Conservation (phyloP, 2,329 filamentous ascomycete genomes). For the Trichoderma koningiopsis region DNA sequence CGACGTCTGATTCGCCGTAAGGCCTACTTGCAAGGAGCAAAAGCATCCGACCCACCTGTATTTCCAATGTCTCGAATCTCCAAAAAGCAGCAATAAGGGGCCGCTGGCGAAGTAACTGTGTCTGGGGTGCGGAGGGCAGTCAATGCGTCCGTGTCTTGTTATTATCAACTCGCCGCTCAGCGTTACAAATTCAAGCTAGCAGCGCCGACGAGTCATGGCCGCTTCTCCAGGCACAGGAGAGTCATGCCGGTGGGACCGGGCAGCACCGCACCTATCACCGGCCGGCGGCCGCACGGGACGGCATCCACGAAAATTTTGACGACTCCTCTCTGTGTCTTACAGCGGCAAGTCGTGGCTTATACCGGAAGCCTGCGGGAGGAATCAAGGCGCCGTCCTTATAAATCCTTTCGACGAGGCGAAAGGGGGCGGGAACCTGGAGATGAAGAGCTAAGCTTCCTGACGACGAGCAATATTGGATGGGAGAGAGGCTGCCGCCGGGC, state of each 20-base stretch:
- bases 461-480: neutral
- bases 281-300: slow-evolving; percentile 20
- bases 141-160: neutral
- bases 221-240: neutral
- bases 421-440: neutral
- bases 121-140: slow-evolving; percentile 4
- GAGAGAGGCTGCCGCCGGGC: neutral
- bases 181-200: neutral
- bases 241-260: slow-evolving; percentile 20
- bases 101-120: neutral
- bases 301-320: slow-evolving; percentile 11
- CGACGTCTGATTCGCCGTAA: neutral
- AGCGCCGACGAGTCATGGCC: slow-evolving; percentile 15
- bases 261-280: slow-evolving; percentile 20
- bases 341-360: neutral
- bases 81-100: slow-evolving; percentile 10
- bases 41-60: neutral
- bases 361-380: neutral
- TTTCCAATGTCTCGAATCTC: slow-evolving; percentile 3
- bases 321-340: neutral
- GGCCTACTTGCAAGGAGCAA: neutral
- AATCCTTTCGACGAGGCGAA: neutral
- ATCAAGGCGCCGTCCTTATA: neutral
- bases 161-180: neutral
- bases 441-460: neutral